phyloP scores from a whole-genome alignment of 768 basidiomycete genomes.

The Brasilioporus rufonigricans region DNA sequence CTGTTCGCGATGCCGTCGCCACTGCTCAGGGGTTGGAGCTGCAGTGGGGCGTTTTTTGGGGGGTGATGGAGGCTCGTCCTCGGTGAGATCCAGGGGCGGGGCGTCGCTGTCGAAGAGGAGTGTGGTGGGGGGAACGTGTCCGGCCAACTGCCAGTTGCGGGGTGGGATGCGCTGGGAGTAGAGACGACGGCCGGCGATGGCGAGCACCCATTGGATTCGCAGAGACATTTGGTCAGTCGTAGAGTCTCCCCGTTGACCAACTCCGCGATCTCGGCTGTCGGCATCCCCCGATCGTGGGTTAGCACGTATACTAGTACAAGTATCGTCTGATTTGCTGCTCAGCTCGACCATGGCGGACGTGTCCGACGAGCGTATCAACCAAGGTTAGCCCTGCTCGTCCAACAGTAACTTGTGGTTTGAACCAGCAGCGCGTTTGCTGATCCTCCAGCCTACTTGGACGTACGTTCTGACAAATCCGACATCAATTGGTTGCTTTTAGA shows the following conservation, averaged over 20 bases:
- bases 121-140: slow-evolving; percentile 32
- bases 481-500: slow-evolving; percentile 90
- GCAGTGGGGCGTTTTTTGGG: slow-evolving; percentile 16
- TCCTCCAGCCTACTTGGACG: slow-evolving; percentile 75
- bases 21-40: slow-evolving; percentile 42
- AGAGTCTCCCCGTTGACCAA: not conserved
- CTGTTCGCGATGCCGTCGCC: slow-evolving; percentile 47
- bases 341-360: slow-evolving; percentile 68
- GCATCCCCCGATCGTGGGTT: slow-evolving; percentile 21
- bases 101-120: slow-evolving; percentile 24
- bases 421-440: slow-evolving; percentile 7
- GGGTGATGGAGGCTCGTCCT: slow-evolving; percentile 30
- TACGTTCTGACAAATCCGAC: slow-evolving; percentile 80
- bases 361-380: slow-evolving; percentile 64
- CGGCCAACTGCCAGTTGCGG: slow-evolving; percentile 31
- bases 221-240: slow-evolving; percentile 6
- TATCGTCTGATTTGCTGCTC: not conserved
- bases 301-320: too few species aligned
- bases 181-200: slow-evolving; percentile 19
- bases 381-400: slow-evolving; percentile 49
- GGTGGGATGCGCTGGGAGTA: slow-evolving; percentile 26
- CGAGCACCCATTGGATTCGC: slow-evolving; percentile 13
- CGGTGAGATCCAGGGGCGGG: slow-evolving; percentile 25
- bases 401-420: slow-evolving; percentile 11
- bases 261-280: slow-evolving; percentile 23